These are phyloP conservation scores for Catharanthus roseus DNA, from an alignment of 257 asterid species.

Conservation along the genomic window DNA sequence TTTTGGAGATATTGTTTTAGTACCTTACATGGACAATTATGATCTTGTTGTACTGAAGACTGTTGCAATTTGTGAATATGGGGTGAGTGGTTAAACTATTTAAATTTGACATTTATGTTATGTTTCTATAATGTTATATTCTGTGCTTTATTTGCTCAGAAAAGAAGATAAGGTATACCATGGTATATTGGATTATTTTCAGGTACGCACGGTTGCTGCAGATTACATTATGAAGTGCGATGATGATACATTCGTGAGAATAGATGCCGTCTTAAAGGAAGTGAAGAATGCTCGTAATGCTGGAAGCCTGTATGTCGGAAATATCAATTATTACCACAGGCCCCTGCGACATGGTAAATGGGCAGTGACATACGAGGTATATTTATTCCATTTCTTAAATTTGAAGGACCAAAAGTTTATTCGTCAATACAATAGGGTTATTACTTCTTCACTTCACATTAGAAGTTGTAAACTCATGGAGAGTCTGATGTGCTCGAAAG, in stretches of 20 bases:
- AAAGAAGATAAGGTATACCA: background rate
- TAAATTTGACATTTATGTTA: background rate
- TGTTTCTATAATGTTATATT: background rate
- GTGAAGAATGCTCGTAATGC: conserved; percentile 47
- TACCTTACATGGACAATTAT: conserved; percentile 91
- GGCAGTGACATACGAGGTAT: conserved; percentile 97
- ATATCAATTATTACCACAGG: conserved; percentile 83
- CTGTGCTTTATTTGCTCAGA: background rate
- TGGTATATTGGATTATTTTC: conserved; percentile 19
- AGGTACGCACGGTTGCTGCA: conserved; percentile 67
- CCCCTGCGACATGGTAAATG: conserved; percentile 96
- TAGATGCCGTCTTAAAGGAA: conserved; percentile 75
- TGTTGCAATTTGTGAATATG: conserved; percentile 89
- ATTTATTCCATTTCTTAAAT: conserved; percentile 9
- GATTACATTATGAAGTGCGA: conserved; percentile 92
- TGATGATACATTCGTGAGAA: conserved; percentile 92
- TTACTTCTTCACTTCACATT: background rate
- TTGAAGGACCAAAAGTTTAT: background rate
- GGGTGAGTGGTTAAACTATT: conserved; percentile 48
- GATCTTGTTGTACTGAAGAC: conserved; percentile 95
- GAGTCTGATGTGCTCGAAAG: background rate
- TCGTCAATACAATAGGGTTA: background rate
- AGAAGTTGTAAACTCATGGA: background rate
- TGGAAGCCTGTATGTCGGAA: conserved; percentile 76
- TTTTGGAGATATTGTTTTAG: conserved; percentile 86